Evolutionary conservation across 306 rosid genomes (phyloP), one percentile per base, ranked within the genome.

Genomic region (Albizia julibrissin): DNA sequence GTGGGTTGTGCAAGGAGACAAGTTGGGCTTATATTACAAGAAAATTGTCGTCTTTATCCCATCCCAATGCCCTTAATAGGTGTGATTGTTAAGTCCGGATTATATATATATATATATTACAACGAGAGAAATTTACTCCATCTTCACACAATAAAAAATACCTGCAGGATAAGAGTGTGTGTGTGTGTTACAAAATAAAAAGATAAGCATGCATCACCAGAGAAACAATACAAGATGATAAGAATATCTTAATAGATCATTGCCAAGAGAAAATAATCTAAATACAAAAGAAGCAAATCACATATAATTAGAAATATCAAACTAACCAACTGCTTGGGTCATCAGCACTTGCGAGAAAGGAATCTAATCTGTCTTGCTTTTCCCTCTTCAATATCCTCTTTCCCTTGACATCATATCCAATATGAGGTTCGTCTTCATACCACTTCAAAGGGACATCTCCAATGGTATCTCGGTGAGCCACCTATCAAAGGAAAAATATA

Each of bases 371-470:
- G 86, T 93, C 99, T 79, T 82, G 90, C 54, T 85, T 92, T 69
- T 89, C 97, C 80, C 87, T 93, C 88, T 91, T 93, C 85, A 86
- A 87, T 78, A 95, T 89, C 88, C 89, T 95, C 89, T 91, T 92
- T 54, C 99, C 99, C 75, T 84, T 79, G 76, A 88, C 78, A 78
- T 95, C 97, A 80, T 95, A 95, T 80, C 98, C 99, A 84, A 95
- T 89, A 87, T 95, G 99, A 14, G 91, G 84, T 81, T 95, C 99
- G 70, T 93, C 96, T 75, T 79, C 84, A 75, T 93, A 93, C 98
- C 97, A 95, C 72, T 85, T 87, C 90, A 93, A 82, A 50, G 97
- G 98, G 78, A 93, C 98, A 72, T 93, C 90, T 62, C 99, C 99
- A 44, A 91, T n/a, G 0, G 97, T 93, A 83, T 93, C 93, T 61